Conservation (phyloP, 1,139 yeast species). For the Geotrichum restrictum region DNA sequence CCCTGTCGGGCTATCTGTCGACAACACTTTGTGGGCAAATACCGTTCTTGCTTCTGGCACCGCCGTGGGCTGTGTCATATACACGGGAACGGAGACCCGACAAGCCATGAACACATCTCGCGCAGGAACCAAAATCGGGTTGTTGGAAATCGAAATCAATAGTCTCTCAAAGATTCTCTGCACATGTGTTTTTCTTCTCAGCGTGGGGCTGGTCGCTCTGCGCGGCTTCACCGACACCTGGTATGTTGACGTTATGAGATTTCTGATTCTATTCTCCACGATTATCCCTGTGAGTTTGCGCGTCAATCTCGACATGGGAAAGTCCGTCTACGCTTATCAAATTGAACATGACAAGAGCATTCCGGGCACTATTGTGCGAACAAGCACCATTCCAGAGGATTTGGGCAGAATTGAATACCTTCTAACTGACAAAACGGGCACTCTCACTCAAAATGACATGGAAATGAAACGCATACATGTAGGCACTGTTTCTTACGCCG, state of each 20-base stretch:
- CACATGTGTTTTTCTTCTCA: constrained; percentile 73
- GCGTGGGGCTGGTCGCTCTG: constrained; percentile 71
- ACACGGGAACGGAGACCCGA: constrained; percentile 90
- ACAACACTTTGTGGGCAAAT: constrained; percentile 96
- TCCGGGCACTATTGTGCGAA: constrained; percentile 85
- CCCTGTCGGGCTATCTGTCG: constrained; percentile 69
- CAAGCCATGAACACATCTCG: constrained; percentile 90
- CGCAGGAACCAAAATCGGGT: constrained; percentile 86
- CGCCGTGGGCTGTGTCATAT: constrained; percentile 79
- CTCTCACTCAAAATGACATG: constrained; percentile 97
- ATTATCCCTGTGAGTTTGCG: constrained; percentile 94
- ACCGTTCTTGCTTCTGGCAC: constrained; percentile 94
- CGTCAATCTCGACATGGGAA: constrained; percentile 91
- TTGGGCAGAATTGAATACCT: constrained; percentile 91
- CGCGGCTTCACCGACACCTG: constrained; percentile 73
- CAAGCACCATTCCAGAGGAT: constrained; percentile 97
- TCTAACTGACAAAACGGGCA: constrained; percentile 93
- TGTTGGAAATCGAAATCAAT: constrained; percentile 87
- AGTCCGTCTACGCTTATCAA: constrained; percentile 92
- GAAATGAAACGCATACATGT: constrained; percentile 88
- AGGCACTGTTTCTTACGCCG: constrained; percentile 88
- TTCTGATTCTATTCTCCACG: constrained; percentile 84
- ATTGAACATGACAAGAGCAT: constrained; percentile 83
- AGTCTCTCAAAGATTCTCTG: constrained; percentile 83
- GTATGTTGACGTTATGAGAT: constrained; percentile 88